These are phyloP conservation scores for Dittrichia graveolens DNA, from an alignment of 129 eudicot genomes.

Conservation along the genomic window DNA sequence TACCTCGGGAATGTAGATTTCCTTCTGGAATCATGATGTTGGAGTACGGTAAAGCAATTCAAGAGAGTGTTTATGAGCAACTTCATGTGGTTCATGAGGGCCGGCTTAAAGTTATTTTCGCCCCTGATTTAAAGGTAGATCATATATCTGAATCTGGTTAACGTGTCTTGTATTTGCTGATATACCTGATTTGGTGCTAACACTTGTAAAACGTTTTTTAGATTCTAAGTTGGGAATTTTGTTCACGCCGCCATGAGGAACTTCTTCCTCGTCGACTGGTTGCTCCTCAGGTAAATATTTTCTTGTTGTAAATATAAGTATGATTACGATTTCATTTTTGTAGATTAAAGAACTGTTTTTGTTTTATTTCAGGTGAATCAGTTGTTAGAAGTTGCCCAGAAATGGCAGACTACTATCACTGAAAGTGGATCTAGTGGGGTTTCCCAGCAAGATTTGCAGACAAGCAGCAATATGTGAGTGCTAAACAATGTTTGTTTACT, in stretches of 20 bases:
- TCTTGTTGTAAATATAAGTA: neutral
- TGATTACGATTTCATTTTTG: neutral
- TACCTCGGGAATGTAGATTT: constrained; percentile 72
- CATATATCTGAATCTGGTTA: neutral
- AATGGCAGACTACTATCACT: constrained; percentile 71
- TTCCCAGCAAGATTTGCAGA: constrained; percentile 72
- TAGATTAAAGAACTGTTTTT: neutral
- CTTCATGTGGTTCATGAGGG: constrained; percentile 92
- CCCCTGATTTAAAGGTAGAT: constrained; percentile 73
- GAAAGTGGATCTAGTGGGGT: constrained; percentile 74
- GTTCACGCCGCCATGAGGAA: constrained; percentile 86
- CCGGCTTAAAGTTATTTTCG: constrained; percentile 65
- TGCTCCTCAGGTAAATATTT: constrained; percentile 64
- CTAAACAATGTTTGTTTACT: constrained; percentile 1
- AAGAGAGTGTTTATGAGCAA: constrained; percentile 84
- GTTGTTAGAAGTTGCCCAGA: constrained; percentile 79
- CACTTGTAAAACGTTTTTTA: neutral
- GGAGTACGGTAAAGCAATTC: constrained; percentile 82
- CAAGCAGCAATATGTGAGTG: constrained; percentile 79
- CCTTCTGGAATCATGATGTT: constrained; percentile 74
- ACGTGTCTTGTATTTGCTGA: neutral
- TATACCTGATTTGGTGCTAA: neutral
- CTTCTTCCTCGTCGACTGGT: constrained; percentile 78
- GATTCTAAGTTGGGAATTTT: constrained; percentile 89
- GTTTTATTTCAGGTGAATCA: constrained; percentile 62